These are phyloP conservation scores for Nakazawaea populi DNA, from an alignment of 805 yeast genomes.

Conservation along the genomic window DNA sequence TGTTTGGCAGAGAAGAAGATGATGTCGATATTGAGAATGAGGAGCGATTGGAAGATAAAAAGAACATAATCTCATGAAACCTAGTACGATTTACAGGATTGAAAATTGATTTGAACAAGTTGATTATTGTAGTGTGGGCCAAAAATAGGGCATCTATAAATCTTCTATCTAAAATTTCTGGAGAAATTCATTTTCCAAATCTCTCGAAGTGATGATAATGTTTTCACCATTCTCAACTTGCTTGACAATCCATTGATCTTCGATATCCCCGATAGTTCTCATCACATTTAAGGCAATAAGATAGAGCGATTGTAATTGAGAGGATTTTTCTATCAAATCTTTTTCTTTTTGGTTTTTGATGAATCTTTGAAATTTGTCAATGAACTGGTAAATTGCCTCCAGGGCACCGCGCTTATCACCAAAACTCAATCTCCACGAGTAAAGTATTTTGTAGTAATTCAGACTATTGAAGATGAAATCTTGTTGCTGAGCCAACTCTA, in stretches of 20 bases:
- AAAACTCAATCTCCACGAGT: constrained; percentile 42
- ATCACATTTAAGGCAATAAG: constrained; percentile 33
- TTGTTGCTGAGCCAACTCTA: constrained; percentile 2
- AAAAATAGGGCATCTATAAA: too few species aligned
- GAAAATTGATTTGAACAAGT: background rate
- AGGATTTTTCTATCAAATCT: background rate
- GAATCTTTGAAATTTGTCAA: constrained; percentile 16
- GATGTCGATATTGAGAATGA: constrained; percentile 18
- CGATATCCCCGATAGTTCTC: constrained; percentile 25
- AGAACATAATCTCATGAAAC: too few species aligned
- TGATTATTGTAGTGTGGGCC: background rate
- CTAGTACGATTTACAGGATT: too few species aligned
- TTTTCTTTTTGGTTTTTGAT: constrained; percentile 1
- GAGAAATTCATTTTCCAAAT: constrained; percentile 14
- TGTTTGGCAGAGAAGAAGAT: constrained; percentile 1
- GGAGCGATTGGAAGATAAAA: background rate
- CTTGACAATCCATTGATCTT: constrained; percentile 35
- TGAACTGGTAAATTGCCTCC: constrained; percentile 37
- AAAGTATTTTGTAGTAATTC: constrained; percentile 43
- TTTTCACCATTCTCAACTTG: constrained; percentile 14
- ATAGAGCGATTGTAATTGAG: constrained; percentile 18
- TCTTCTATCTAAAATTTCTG: background rate
- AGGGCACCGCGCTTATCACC: constrained; percentile 46
- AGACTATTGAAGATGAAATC: constrained; percentile 14
- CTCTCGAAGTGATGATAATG: constrained; percentile 13